Base-by-base conservation (phyloP, 2,329 filamentous ascomycete species). In the Neocatenulostroma microsporum region DNA sequence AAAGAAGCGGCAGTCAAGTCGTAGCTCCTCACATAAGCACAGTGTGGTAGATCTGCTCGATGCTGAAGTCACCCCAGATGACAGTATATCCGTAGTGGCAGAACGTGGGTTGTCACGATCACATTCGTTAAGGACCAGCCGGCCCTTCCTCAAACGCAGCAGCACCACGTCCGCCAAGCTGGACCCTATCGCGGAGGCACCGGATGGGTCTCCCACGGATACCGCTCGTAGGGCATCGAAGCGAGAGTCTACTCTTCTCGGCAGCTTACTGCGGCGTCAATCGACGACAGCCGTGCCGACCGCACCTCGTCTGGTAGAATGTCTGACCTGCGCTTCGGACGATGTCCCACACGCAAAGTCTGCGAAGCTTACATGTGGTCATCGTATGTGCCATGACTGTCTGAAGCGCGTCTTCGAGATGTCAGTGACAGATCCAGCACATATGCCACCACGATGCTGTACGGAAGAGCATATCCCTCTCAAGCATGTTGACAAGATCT, bases 371-470 rank as follows among this genome's bases (percentile, higher is more conserved):
- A 73, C 76, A 47, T 94, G 87, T 56, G 78, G 78, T 3, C 86
- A 94, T 60, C 75, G 78, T 44, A 87, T 89, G 81, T 94, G 87
- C 60, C 71, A 82, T 46, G 58, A 70, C 6, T 94, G 87, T 58
- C 67, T 94, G 26, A 81, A 78, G 58, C 75, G 78, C 33, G 72
- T 77, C 39, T 94, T 93, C 62, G 76, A 72, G 36, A 70, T 85
- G 42, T 91, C 85, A 9, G 69, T 88, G 44, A 79, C 72, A 27
- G 84, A 93, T 55, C 78, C 83, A 1, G 73, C 78, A 42, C 79
- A 85, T 48, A 93, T 94, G 84, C 85, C 87, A 13, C 87, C 87
- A 0, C 75, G 72, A 55, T 94, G 86, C 61, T 94, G 86, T 61
- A 81, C 75, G 3, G 53, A 72, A 14, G 76, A 85, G 10, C 73